phyloP scores from a whole-genome alignment of 129 eudicot species.

The Artemisia tridentata region DNA sequence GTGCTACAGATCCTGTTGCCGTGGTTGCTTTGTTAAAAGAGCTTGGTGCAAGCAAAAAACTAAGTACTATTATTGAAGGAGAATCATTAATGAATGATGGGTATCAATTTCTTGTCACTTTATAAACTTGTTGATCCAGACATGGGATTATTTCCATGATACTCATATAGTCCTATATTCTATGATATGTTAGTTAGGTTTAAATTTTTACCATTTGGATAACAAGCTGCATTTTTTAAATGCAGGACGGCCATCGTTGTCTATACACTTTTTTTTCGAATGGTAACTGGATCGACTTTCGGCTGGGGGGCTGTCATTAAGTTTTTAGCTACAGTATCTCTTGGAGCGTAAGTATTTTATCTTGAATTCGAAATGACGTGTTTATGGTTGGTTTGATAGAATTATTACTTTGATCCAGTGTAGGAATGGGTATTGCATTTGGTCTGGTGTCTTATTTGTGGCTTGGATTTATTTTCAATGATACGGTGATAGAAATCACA shows the following conservation, averaged over 20 bases:
- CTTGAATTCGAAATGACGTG: background rate
- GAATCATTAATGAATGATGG: constrained; percentile 99
- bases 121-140: background rate
- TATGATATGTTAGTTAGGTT: constrained; percentile 10
- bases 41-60: constrained; percentile 97
- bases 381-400: constrained; percentile 16
- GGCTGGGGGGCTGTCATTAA: constrained; percentile 60
- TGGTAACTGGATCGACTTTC: constrained; percentile 78
- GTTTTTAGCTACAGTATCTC: constrained; percentile 66
- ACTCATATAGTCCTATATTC: constrained; percentile 9
- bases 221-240: background rate
- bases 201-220: background rate
- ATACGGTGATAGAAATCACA: constrained; percentile 87
- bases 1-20: constrained; percentile 99
- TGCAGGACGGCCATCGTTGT: constrained; percentile 92
- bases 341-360: constrained; percentile 83
- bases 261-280: constrained; percentile 71
- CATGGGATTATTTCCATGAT: no score
- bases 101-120: constrained; percentile 38
- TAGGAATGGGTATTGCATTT: constrained; percentile 86
- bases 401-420: constrained; percentile 48
- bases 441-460: constrained; percentile 84
- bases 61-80: constrained; percentile 95
- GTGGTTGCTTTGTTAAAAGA: constrained; percentile 94
- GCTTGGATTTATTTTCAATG: constrained; percentile 95